Percentiles rank a stretch among this genome's conserved stretches.
Conservation (phyloP, 1,139 yeast genomes). For the Kodamaea derodonti region DNA sequence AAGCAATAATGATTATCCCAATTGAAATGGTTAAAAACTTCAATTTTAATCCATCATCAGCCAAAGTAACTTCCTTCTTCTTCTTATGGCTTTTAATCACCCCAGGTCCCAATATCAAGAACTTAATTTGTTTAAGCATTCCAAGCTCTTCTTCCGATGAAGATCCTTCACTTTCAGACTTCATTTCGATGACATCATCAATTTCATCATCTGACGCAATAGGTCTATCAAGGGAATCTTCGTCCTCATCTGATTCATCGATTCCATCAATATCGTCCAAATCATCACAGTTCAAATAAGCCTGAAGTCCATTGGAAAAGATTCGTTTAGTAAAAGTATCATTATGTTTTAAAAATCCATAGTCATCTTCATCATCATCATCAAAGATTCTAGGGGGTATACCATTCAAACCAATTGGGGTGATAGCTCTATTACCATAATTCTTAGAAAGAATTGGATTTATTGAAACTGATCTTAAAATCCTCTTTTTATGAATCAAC, state of each 20-base stretch:
- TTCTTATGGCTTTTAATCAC: slow-evolving; percentile 16
- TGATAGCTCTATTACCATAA: slow-evolving; percentile 13
- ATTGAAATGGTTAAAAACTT: slow-evolving; percentile 44
- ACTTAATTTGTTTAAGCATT: slow-evolving; percentile 33
- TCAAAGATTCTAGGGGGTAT: not conserved
- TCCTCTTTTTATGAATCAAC: slow-evolving; percentile 43
- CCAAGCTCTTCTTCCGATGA: slow-evolving; percentile 22
- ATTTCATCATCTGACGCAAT: slow-evolving; percentile 11
- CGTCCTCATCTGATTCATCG: slow-evolving; percentile 9
- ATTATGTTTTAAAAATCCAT: slow-evolving; percentile 33
- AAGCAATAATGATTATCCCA: slow-evolving; percentile 42
- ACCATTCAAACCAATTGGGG: slow-evolving; percentile 10
- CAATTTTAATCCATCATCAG: slow-evolving; percentile 41
- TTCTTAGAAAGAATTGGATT: slow-evolving; percentile 36
- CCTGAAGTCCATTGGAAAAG: slow-evolving; percentile 28
- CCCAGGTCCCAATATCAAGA: slow-evolving; percentile 28
- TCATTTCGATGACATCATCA: not conserved
- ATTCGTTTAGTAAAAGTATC: slow-evolving; percentile 27
- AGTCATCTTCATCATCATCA: slow-evolving; percentile 27
- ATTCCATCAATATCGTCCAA: slow-evolving; percentile 18
- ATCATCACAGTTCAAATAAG: slow-evolving; percentile 20
- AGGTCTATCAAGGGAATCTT: slow-evolving; percentile 8
- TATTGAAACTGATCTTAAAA: slow-evolving; percentile 42
- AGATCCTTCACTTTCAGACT: slow-evolving; percentile 3
- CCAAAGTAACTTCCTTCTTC: slow-evolving; percentile 22